Evolutionary conservation across 2,329 filamentous ascomycete species (phyloP), one percentile per base, ranked within the genome.

Genomic region (Fusarium circinatum): DNA sequence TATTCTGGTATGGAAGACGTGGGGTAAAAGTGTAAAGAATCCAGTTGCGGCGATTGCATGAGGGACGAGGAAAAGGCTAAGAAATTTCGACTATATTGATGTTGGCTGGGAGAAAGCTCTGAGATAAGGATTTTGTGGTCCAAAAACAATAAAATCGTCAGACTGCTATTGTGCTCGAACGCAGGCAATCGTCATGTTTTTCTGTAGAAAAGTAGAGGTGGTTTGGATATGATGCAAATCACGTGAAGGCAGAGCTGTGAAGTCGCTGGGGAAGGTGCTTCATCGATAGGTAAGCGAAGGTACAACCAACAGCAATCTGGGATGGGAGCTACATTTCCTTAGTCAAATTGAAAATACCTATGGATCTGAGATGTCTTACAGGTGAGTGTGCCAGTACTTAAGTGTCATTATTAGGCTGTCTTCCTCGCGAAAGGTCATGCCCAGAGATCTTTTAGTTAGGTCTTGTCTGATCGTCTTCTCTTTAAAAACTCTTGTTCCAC

Each of bases 21-120:
- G 71, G 71, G 71, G 67, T 65, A 72, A 55, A 72, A 55, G 12
- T 36, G 54, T 60, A 69, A 54, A 65, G 59, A 72, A 72, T 56
- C 47, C 44, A 30, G 48, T 68, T 55, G 63, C 51, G 47, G 59
- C 38, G 64, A 56, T 69, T 59, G 57, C 68, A 69, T 75, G 51
- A 52, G 65, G 56, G 52, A 65, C 58, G 59, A 60, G 54, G 34
- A 44, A 26, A 44, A 30, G 26, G 26, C 18, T 36, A 42, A 48
- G 20, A 45, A n/a, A 52, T 58, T 13, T 10, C 24, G 32, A 36
- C 10, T 42, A 18, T 36, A 28, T 28, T 47, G 36, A 41, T 48
- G 24, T 61, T 49, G 36, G n/a, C 38, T 41, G 36, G 10, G 18
- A 30, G 17, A 22, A 30, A 24, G n/a, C 49, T 36, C 14, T 18